Base-by-base conservation (phyloP, 192 early-diverging fungal genomes). In the Chytriomyces sp. region DNA sequence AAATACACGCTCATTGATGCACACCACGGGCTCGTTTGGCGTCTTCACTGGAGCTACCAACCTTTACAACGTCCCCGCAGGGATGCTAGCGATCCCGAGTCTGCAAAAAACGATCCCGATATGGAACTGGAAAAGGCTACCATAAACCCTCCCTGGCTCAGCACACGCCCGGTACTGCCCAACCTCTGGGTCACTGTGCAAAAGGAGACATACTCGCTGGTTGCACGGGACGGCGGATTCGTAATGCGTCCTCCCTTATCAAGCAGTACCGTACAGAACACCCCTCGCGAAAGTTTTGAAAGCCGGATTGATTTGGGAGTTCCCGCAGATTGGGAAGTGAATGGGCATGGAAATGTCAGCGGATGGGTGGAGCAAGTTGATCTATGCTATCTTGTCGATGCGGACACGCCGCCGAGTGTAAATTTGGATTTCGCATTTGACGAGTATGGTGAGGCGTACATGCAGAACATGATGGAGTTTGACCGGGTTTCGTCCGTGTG, bases 1-100 rank as follows among this genome's bases (percentile, higher is more conserved):
- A 57, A 57, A 57, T 57, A 57, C 53, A 57, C 53, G 16, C 53
- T 57, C 53, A 57, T 57, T 57, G 53, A 57, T 5, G 53, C 53
- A 57, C 53, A 57, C 53, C 53, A 57, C 53, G 53, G 16, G 2
- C 53, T 57, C 20, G 53, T 57, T 20, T 57, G 53, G 53, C 53
- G 53, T 57, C 20, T 57, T 13, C 53, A 57, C 53, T n/a, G 16
- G 53, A 57, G 16, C 53, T 57, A 57, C 20, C 16, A 13, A 1
- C 53, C 53, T 13, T 13, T 20, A 20, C 16, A 13, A 1, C 53
- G 53, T n/a, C 16, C 53, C 16, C 16, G 13, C 16, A 20, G 53
- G 2, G 16, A 13, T 13, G 53, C 53, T 0, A 20, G 53, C 16
- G 20, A 57, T 13, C 53, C 16, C 53, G 53, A 57, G 53, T 35